phyloP scores from a whole-genome alignment of 345 rosid genomes.

The Sisymbrium irio region DNA sequence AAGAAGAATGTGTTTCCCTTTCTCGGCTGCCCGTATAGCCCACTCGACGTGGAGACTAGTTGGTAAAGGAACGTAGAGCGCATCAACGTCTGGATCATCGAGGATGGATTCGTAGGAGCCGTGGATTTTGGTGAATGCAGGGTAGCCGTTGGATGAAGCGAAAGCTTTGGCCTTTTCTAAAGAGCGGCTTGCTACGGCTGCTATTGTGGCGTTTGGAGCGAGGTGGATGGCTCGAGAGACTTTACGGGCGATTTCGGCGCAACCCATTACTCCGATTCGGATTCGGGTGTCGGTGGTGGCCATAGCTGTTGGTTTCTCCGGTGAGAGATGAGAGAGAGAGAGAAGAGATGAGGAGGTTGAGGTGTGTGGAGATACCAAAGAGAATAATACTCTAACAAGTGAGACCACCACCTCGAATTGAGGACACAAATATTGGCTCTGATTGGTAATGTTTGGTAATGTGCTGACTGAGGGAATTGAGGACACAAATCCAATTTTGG shows the following conservation, averaged over 20 bases:
- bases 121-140: slow-evolving; percentile 54
- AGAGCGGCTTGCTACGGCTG: slow-evolving; percentile 76
- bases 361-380: no score
- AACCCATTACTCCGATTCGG: slow-evolving; percentile 76
- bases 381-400: no score
- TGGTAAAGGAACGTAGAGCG: slow-evolving; percentile 76
- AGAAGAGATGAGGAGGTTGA: no score
- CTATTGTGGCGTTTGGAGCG: slow-evolving; percentile 67
- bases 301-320: slow-evolving; percentile 10
- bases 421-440: no score
- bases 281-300: slow-evolving; percentile 38
- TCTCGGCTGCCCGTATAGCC: slow-evolving; percentile 68
- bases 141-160: slow-evolving; percentile 64
- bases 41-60: slow-evolving; percentile 75
- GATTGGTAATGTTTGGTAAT: no score
- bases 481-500: no score
- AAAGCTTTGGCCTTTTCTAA: slow-evolving; percentile 58
- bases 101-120: slow-evolving; percentile 81
- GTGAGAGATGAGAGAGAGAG: not conserved
- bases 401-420: no score
- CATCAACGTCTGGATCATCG: slow-evolving; percentile 71
- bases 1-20: slow-evolving; percentile 73
- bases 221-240: slow-evolving; percentile 61
- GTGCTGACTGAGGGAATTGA: no score
- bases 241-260: slow-evolving; percentile 84